Conservation (phyloP, 2,329 filamentous ascomycete species). For the Tolypocladium nubicola region DNA sequence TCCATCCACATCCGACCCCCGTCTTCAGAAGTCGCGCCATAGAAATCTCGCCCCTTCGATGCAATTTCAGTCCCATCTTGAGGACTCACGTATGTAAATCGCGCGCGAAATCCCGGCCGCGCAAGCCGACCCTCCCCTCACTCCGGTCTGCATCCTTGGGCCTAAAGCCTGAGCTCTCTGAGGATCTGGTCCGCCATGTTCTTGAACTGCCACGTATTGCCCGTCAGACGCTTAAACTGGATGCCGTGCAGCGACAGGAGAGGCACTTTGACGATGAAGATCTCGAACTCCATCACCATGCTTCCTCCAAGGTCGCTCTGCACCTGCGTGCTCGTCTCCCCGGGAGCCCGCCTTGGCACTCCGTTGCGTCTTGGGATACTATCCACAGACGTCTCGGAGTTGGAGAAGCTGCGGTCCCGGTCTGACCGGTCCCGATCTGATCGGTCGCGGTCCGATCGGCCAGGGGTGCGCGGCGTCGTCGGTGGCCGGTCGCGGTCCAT, state of each 20-base stretch:
- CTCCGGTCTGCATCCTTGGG: neutral
- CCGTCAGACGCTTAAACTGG: conserved; percentile 93
- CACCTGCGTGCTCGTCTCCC: conserved; percentile 85
- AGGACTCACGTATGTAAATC: neutral
- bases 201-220: conserved; percentile 98
- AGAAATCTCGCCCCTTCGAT: neutral
- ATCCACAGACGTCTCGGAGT: conserved; percentile 78
- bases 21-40: neutral
- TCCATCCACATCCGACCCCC: neutral
- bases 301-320: conserved; percentile 80
- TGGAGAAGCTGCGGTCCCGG: conserved; percentile 66
- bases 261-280: conserved; percentile 95
- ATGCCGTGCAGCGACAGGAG: conserved; percentile 87
- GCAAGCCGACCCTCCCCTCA: neutral
- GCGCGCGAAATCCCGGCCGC: neutral
- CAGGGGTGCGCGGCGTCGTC: conserved; percentile 31
- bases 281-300: conserved; percentile 84
- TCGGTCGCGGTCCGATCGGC: conserved; percentile 30
- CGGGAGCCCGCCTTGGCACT: conserved; percentile 51
- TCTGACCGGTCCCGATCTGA: conserved; percentile 26
- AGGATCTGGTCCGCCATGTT: conserved; percentile 96
- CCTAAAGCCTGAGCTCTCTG: conserved; percentile 68
- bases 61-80: neutral
- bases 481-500: conserved; percentile 31
- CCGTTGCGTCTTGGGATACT: conserved; percentile 48